A percentile compares a stretch with the other conserved stretches of the same genome.
phyloP scores from a whole-genome alignment of 139 green algal species.

The Dunaliella primolecta region DNA sequence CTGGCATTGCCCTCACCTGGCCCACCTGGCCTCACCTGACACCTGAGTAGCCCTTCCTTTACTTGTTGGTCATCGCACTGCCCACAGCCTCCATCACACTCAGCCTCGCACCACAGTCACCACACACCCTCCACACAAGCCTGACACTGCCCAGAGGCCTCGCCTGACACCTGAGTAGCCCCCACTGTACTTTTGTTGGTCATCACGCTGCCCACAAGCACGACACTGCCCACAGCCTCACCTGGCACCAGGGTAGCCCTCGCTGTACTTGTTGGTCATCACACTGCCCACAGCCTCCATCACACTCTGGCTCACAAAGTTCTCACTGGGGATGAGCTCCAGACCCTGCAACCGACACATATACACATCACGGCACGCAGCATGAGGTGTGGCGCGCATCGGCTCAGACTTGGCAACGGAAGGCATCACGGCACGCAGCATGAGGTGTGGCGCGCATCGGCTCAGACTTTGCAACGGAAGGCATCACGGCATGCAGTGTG shows the following conservation, averaged over 20 bases:
- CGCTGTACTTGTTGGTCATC: slow-evolving; percentile 99
- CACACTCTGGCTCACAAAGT: slow-evolving; percentile 91
- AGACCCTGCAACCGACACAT: slow-evolving; percentile 67
- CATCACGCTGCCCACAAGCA: background rate
- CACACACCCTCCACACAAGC: no score
- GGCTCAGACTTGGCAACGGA: no score
- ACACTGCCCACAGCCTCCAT: slow-evolving; percentile 95
- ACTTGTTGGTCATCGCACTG: slow-evolving; percentile 99
- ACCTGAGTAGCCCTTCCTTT: slow-evolving; percentile 86
- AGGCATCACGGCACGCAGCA: background rate
- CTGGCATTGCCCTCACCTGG: no score
- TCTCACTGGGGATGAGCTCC: slow-evolving; percentile 98
- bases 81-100: slow-evolving; percentile 96
- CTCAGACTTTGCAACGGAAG: background rate
- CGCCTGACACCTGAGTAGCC: background rate
- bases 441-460: background rate
- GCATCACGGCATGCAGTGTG: background rate
- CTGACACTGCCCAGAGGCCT: no score
- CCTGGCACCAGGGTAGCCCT: slow-evolving; percentile 76
- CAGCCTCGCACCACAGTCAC: slow-evolving; percentile 70
- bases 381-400: background rate
- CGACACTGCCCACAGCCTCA: background rate
- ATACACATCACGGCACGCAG: background rate
- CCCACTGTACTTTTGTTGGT: background rate
- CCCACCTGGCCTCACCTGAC: slow-evolving; percentile 39